Conservation (phyloP, 768 basidiomycete species). For the Leucocoprinus birnbaumii region DNA sequence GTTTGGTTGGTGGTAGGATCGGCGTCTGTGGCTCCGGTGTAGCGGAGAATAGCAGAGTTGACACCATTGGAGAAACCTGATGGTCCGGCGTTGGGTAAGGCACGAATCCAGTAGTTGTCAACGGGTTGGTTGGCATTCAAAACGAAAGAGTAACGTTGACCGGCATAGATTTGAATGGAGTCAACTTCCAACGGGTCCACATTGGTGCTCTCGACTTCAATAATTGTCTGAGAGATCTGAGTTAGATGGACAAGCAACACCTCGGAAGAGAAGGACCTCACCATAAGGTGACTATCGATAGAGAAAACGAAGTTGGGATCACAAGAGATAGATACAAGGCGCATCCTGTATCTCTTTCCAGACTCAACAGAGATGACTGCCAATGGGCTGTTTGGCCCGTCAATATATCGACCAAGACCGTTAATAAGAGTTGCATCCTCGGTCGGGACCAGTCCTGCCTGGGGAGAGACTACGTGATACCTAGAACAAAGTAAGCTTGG, state of each 20-base stretch:
- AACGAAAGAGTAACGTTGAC: constrained; percentile 39
- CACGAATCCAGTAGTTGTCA: constrained; percentile 35
- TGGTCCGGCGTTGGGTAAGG: constrained; percentile 21
- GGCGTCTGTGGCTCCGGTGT: constrained; percentile 28
- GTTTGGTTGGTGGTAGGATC: constrained; percentile 25
- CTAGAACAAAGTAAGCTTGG: constrained; percentile 2
- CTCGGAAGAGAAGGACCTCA: no score
- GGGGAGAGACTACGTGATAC: constrained; percentile 20
- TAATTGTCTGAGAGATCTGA: no score
- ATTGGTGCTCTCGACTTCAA: no score
- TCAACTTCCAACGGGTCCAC: no score
- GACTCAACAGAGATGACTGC: constrained; percentile 30
- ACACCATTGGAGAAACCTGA: constrained; percentile 27
- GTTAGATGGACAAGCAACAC: no score
- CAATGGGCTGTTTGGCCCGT: constrained; percentile 27
- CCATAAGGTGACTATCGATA: constrained; percentile 37
- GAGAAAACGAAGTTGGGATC: constrained; percentile 36
- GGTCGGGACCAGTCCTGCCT: constrained; percentile 16
- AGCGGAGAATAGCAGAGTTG: constrained; percentile 45
- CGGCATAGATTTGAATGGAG: no score
- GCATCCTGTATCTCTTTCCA: constrained; percentile 29
- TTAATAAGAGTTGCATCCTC: constrained; percentile 34
- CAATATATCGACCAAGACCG: constrained; percentile 31
- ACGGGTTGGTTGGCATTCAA: constrained; percentile 33
- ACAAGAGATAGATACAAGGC: constrained; percentile 21